Evolutionary conservation across 1,284 basidiomycete species (phyloP).

Genomic region (Heterobasidion irregulare): DNA sequence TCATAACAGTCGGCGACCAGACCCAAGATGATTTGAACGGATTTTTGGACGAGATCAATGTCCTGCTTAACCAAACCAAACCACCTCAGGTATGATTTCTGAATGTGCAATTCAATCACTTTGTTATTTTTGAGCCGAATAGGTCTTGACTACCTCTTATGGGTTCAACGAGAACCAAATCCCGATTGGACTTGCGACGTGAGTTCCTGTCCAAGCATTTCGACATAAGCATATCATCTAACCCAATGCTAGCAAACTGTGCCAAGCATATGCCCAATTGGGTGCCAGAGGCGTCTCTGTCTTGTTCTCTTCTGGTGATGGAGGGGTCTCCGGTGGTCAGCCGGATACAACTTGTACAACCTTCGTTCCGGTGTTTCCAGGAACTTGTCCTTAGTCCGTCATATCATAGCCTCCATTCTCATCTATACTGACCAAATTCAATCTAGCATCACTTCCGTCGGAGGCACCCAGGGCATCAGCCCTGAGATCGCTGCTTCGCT

Average conservation of each 20-base stretch:
- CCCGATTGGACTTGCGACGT: constrained; percentile 5
- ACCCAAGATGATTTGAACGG: constrained; percentile 13
- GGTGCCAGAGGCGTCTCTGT: constrained; percentile 2
- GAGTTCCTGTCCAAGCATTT: not conserved
- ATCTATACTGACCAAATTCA: no score
- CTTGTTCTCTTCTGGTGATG: constrained; percentile 3
- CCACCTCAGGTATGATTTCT: constrained; percentile 24
- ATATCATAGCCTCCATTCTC: not conserved
- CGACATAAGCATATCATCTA: not conserved
- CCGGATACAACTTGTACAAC: not conserved
- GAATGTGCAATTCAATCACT: not conserved
- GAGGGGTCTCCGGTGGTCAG: constrained; percentile 15
- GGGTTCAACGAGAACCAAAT: constrained; percentile 17
- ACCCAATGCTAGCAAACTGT: not conserved
- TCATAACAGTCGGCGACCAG: constrained; percentile 2
- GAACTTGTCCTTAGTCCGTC: not conserved
- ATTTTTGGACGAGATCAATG: constrained; percentile 24
- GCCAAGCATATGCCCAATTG: constrained; percentile 3
- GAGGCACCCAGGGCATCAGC: constrained; percentile 15
- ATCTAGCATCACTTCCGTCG: constrained; percentile 5
- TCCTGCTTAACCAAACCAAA: constrained; percentile 26
- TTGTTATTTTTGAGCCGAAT: not conserved
- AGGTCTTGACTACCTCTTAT: constrained; percentile 37
- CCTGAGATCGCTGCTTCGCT: constrained; percentile 13
- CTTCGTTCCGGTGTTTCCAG: constrained; percentile 2